Percentiles rank a stretch among this genome's conserved stretches.
Evolutionary conservation across 805 yeast species (phyloP).

Genomic region (Pichia cabralensis): DNA sequence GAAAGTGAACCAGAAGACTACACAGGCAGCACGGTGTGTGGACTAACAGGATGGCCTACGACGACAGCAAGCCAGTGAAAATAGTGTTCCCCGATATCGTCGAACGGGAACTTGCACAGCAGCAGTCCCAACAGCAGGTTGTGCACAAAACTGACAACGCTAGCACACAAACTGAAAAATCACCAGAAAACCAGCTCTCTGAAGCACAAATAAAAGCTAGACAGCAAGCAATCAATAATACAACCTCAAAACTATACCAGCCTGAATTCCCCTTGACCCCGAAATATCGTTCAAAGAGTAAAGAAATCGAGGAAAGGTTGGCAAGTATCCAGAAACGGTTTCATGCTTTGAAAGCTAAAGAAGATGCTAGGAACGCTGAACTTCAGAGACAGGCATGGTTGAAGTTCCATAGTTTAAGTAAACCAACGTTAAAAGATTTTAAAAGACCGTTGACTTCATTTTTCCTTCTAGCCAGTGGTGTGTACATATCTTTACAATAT

Average conservation of each 20-base stretch:
- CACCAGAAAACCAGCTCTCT: background rate
- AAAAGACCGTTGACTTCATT: conserved; percentile 25
- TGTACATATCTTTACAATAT: conserved; percentile 25
- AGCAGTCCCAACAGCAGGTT: background rate
- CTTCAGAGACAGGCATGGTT: conserved; percentile 8
- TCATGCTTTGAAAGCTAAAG: conserved; percentile 16
- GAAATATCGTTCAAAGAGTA: conserved; percentile 20
- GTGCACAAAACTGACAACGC: background rate
- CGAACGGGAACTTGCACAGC: conserved; percentile 6
- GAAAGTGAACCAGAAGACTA: too few relatives aligned
- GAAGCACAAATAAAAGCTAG: conserved; percentile 1
- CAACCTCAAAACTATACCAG: conserved; percentile 17
- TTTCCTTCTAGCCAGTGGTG: conserved; percentile 24
- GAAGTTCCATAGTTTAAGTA: conserved; percentile 14
- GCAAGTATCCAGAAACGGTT: conserved; percentile 18
- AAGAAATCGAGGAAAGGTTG: conserved; percentile 20
- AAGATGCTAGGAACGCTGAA: conserved; percentile 13
- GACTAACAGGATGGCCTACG: too few relatives aligned
- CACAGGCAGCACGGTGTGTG: too few relatives aligned
- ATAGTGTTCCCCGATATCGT: conserved; percentile 7
- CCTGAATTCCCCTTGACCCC: conserved; percentile 21
- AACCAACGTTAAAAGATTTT: conserved; percentile 25
- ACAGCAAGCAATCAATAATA: too few relatives aligned
- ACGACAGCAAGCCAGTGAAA: conserved; percentile 4
- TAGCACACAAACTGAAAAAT: background rate